These are phyloP conservation scores for Ocimum tenuiflorum DNA, from an alignment of 257 asterid species.

Conservation along the genomic window DNA sequence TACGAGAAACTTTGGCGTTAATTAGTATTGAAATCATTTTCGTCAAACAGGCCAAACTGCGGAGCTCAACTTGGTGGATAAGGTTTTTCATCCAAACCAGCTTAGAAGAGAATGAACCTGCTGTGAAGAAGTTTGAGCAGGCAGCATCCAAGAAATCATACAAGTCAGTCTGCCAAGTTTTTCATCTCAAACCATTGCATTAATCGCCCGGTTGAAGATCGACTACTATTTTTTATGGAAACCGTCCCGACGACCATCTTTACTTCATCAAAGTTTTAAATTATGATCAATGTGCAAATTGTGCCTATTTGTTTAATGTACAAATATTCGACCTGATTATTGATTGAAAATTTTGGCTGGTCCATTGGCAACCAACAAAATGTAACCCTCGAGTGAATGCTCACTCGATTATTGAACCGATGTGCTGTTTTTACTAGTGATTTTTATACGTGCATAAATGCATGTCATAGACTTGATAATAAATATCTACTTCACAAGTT, in stretches of 20 bases:
- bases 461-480: too few relatives aligned
- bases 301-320: constrained; percentile 17
- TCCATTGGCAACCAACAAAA: constrained; percentile 20
- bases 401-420: constrained; percentile 5
- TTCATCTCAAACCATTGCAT: constrained; percentile 76
- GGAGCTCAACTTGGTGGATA: constrained; percentile 85
- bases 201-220: constrained; percentile 17
- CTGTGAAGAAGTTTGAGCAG: constrained; percentile 63
- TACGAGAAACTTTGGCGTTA: neutral
- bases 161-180: constrained; percentile 68
- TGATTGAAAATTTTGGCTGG: constrained; percentile 22
- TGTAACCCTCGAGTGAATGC: constrained; percentile 1
- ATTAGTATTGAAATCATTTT: neutral
- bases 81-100: constrained; percentile 69
- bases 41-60: constrained; percentile 57
- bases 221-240: constrained; percentile 17
- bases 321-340: constrained; percentile 17
- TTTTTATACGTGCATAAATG: neutral
- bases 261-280: constrained; percentile 18
- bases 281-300: neutral
- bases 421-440: neutral
- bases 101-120: constrained; percentile 77
- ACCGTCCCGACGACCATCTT: constrained; percentile 15
- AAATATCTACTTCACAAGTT: too few relatives aligned
- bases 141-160: constrained; percentile 47